Base-by-base conservation (phyloP, 345 rosid genomes). In the Punica granatum region DNA sequence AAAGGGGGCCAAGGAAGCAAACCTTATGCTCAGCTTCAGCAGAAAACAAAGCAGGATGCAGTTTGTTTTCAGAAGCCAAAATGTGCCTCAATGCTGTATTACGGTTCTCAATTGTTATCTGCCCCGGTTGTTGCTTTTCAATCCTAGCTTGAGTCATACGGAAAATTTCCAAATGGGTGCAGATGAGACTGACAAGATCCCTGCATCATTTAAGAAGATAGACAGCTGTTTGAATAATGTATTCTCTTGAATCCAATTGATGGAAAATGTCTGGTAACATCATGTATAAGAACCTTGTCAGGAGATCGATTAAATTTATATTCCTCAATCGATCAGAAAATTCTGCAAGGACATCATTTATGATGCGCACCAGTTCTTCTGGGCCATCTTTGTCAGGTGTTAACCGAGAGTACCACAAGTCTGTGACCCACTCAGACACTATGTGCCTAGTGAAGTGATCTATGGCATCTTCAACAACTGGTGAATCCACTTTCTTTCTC, bases 1-100 rank as follows among this genome's bases (percentile, higher is more conserved):
- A 13, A 60, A 28, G 53, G 26, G 30, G 28, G 6, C 36, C 33
- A 18, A 36, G 41, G 35, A 56, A 69, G 60, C 58, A 36, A 71
- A 95, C 99, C 99, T 88, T 92, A 76, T 95, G 98, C 84, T 92
- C 98, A 26, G 98, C 91, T 71, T 86, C 94, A 74, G 84, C 70
- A 67, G 96, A 95, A 80, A 88, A 95, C 68, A 95, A 77, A 70
- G 98, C 99, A 66, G 98, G 99, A 75, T 90, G 99, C 83, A 95
- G 84, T 83, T 87, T 92, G 79, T 85, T 81, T 72, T 89, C 90
- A 1, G 76, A 53, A 69, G 96, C 92, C 80, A 95, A 76, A 73
- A 95, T 60, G 53, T 69, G 84, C 69, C 75, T 81, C 59, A 92
- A 74, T 79, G 86, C 93, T 69, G 73, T 65, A 77, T 95, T 92